These are phyloP conservation scores for Gossypium arboreum DNA, from an alignment of 345 rosid species.

Conservation along the genomic window DNA sequence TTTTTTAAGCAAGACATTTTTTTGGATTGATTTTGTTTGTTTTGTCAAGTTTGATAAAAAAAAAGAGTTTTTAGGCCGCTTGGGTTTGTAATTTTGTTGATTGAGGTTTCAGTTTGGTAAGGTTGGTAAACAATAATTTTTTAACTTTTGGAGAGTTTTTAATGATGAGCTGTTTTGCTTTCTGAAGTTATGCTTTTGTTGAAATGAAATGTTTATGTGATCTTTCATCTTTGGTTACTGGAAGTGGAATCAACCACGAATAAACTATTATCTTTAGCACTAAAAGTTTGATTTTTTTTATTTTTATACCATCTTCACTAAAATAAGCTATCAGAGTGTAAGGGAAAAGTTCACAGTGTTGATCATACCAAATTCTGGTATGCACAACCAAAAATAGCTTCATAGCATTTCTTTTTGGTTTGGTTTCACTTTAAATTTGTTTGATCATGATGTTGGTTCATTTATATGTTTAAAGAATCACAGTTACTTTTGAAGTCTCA, in stretches of 20 bases:
- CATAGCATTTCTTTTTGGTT: background rate
- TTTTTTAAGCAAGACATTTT: conserved; percentile 8
- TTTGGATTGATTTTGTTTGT: background rate
- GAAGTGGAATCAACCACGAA: background rate
- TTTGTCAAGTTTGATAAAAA: too few species aligned
- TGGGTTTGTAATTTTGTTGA: conserved; percentile 14
- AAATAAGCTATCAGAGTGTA: background rate
- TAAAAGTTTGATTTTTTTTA: conserved; percentile 5
- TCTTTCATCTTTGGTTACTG: conserved; percentile 22
- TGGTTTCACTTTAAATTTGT: background rate
- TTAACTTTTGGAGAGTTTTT: background rate
- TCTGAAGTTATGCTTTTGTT: background rate
- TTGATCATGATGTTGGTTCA: background rate
- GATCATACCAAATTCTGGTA: background rate
- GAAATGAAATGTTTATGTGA: conserved; percentile 13
- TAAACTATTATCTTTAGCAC: conserved; percentile 2
- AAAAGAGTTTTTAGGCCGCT: background rate
- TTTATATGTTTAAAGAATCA: background rate
- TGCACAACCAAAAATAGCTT: conserved; percentile 6
- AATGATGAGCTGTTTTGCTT: background rate
- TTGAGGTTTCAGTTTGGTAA: conserved; percentile 8
- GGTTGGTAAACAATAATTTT: conserved; percentile 4
- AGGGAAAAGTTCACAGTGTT: background rate
- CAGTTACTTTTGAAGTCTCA: background rate
- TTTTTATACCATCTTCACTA: background rate